Evolutionary conservation across 352 stramenopile genomes (phyloP), one percentile per base, ranked within the genome.

Genomic region (Globisporangium nodosum): DNA sequence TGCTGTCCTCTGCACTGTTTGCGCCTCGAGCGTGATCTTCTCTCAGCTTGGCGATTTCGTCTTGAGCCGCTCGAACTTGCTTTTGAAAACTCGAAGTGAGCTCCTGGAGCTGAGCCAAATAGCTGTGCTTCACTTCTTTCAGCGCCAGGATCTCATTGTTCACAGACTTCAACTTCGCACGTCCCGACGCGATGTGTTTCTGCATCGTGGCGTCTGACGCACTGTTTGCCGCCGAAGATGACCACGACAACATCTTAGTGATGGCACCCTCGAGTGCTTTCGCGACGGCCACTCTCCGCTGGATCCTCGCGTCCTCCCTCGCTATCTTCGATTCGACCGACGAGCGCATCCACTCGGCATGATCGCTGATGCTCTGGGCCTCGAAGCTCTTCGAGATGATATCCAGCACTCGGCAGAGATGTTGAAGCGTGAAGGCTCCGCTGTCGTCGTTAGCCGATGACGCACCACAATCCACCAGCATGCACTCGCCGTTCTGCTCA

Each of bases 371-470:
- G 43, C 84, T 73, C 61, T 81, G 66, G 21, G 80, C 70, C 61
- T 87, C 79, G 20, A 87, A 71, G 4, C 58, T 70, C 46, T 69
- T 12, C 9, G 69, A 69, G 48, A 89, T 76, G n/a, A 89, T 69
- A 42, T 89, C 74, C 16, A 87, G 56, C 20, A 72, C 77, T 33
- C 64, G 69, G 11, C 64, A 70, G 7, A 87, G 49, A n/a, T 81
- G 68, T n/a, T 58, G 30, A 1, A 89, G 52, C 16, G 67, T 69
- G 46, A 76, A 81, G 9, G 48, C 60, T 1, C 56, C 66, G 45
- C n/a, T 30, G 43, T 49, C 56, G 52, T 56, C 46, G 47, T 7
- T 67, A 63, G 18, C 63, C 47, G 39, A 71, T 48, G 0, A 39
- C 12, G n/a, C n/a, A 12, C 53, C 69, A 33, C 54, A 63, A 56